A percentile compares a stretch with the other conserved stretches of the same genome.
These are phyloP conservation scores for Cyclaneusma minus DNA, from an alignment of 2,329 filamentous ascomycete species.

Conservation along the genomic window DNA sequence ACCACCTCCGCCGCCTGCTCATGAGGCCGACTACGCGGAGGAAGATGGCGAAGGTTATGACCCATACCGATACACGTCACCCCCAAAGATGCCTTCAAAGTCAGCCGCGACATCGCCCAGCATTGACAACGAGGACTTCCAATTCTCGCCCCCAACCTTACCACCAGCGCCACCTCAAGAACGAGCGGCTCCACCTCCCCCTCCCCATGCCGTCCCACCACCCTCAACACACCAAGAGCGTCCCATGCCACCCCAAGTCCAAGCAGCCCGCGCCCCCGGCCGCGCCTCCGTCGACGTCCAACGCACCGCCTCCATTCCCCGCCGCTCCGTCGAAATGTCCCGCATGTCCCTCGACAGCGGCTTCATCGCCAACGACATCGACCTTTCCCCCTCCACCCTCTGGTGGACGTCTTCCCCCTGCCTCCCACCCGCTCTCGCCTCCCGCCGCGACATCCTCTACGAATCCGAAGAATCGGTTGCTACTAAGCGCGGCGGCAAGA, in stretches of 20 bases:
- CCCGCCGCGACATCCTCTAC: conserved; percentile 66
- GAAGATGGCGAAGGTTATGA: conserved; percentile 61
- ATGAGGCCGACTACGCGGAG: conserved; percentile 26
- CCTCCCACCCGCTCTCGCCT: conserved; percentile 68
- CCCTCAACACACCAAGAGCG: conserved; percentile 18
- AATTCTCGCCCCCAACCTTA: conserved; percentile 18
- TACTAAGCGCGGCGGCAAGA: conserved; percentile 53
- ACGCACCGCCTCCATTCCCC: conserved; percentile 30
- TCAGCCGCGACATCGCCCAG: conserved; percentile 8
- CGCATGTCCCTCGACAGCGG: conserved; percentile 65
- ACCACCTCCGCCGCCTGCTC: conserved; percentile 42
- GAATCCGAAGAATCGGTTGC: conserved; percentile 68
- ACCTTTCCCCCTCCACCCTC: conserved; percentile 54
- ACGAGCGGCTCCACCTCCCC: conserved; percentile 19
- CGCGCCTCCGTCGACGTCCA: conserved; percentile 52
- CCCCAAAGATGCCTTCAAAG: neutral
- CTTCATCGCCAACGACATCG: conserved; percentile 77
- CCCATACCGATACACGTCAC: conserved; percentile 39
- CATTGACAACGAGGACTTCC: conserved; percentile 16
- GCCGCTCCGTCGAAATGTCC: conserved; percentile 49
- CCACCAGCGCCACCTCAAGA: conserved; percentile 18
- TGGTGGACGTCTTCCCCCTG: conserved; percentile 82
- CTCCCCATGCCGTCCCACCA: conserved; percentile 13
- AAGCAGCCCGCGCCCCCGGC: conserved; percentile 16
- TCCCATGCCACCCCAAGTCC: too few relatives aligned